A percentile compares a stretch with the other conserved stretches of the same genome.
phyloP scores from a whole-genome alignment of 2,329 filamentous ascomycete genomes.

The Ophiosphaerella herpotricha region DNA sequence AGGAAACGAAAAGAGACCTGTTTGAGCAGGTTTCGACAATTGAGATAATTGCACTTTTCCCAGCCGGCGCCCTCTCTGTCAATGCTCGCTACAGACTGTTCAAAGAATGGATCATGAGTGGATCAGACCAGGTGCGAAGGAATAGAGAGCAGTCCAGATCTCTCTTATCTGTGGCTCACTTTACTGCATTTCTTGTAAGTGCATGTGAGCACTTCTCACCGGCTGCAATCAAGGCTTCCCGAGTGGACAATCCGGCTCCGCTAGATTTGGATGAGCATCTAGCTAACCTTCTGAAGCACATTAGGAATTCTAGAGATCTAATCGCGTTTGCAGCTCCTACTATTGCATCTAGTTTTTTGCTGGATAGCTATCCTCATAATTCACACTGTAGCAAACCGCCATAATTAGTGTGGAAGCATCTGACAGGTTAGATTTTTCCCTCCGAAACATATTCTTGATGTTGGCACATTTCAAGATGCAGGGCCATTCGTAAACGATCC shows the following conservation, averaged over 20 bases:
- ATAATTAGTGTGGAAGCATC: too few relatives aligned
- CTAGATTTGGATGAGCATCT: conserved; percentile 13
- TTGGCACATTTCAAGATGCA: conserved; percentile 23
- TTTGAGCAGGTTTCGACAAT: too few relatives aligned
- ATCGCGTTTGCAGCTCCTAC: conserved; percentile 24
- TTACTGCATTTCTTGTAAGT: too few relatives aligned
- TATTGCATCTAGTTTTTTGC: conserved; percentile 25
- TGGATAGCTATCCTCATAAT: conserved; percentile 25
- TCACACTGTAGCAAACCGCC: conserved; percentile 10
- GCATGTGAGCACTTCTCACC: too few relatives aligned
- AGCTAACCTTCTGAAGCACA: conserved; percentile 23
- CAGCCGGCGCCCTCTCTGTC: too few relatives aligned
- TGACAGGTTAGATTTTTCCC: conserved; percentile 28
- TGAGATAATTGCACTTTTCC: too few relatives aligned
- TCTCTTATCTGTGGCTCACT: too few relatives aligned
- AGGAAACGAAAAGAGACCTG: conserved; percentile 6
- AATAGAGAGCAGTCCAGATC: too few relatives aligned
- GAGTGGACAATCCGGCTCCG: conserved; percentile 9
- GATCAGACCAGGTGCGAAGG: too few relatives aligned
- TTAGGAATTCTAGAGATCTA: conserved; percentile 14
- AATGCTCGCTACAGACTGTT: too few relatives aligned
- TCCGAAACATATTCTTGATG: conserved; percentile 15
- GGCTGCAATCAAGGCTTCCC: too few relatives aligned
- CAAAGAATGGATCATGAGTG: too few relatives aligned
- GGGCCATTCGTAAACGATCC: conserved; percentile 20